These are phyloP conservation scores for Marasmius oreades DNA, from an alignment of 1,284 basidiomycete species.

Conservation along the genomic window DNA sequence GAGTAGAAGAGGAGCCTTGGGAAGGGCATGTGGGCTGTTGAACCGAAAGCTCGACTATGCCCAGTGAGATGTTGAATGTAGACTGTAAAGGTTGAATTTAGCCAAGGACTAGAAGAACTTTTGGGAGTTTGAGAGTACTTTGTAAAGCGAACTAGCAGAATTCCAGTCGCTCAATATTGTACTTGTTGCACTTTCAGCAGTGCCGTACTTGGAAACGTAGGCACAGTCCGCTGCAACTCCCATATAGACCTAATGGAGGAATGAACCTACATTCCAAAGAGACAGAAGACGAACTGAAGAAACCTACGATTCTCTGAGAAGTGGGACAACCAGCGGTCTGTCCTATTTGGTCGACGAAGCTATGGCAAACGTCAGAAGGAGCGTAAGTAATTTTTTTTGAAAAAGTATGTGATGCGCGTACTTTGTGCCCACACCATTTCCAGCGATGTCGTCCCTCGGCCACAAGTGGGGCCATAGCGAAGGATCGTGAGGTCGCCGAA, in stretches of 20 bases:
- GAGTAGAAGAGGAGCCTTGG: slow-evolving; percentile 38
- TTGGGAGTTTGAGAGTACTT: slow-evolving; percentile 33
- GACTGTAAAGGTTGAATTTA: slow-evolving; percentile 26
- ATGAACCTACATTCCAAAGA: not conserved
- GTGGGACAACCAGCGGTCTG: slow-evolving; percentile 71
- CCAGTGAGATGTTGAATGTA: slow-evolving; percentile 85
- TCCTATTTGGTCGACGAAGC: slow-evolving; percentile 69
- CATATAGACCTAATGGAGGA: slow-evolving; percentile 55
- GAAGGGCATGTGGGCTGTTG: slow-evolving; percentile 57
- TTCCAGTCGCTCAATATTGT: slow-evolving; percentile 81
- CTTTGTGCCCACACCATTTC: slow-evolving; percentile 49
- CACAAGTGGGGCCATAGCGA: slow-evolving; percentile 26
- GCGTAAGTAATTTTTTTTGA: too few species aligned
- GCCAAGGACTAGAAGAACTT: not conserved
- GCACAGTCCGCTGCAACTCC: slow-evolving; percentile 89
- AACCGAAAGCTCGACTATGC: slow-evolving; percentile 78
- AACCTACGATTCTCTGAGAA: slow-evolving; percentile 68
- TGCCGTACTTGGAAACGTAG: slow-evolving; percentile 65
- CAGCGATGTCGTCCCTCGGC: slow-evolving; percentile 53
- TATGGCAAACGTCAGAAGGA: slow-evolving; percentile 25
- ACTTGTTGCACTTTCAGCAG: slow-evolving; percentile 59
- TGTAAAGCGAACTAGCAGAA: slow-evolving; percentile 76
- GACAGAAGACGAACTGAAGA: not conserved
- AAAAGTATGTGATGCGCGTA: too few species aligned
- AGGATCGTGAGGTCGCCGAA: not conserved